phyloP scores from a whole-genome alignment of 2,329 filamentous ascomycete species.

The Pseudopyrenochaeta lycopersici region DNA sequence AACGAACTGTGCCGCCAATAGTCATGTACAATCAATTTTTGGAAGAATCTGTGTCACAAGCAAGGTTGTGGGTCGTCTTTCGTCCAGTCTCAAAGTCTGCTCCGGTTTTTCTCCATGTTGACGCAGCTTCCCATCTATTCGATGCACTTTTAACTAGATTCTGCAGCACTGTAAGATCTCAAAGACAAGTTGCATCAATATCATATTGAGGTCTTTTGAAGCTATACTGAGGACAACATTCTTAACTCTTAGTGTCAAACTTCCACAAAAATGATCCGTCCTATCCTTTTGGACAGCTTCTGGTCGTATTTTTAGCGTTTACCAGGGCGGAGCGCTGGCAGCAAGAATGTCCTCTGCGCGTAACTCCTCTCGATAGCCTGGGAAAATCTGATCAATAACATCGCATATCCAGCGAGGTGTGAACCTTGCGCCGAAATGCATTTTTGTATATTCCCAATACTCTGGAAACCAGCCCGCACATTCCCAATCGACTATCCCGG shows the following conservation, averaged over 20 bases:
- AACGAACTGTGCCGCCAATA: background rate
- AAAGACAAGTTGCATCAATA: background rate
- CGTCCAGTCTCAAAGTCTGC: background rate
- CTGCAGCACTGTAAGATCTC: background rate
- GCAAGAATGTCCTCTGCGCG: conserved; percentile 17
- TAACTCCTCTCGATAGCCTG: conserved; percentile 14
- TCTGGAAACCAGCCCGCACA: conserved; percentile 28
- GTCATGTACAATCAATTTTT: background rate
- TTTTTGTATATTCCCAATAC: conserved; percentile 27
- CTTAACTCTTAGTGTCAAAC: too few relatives aligned
- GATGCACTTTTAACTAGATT: background rate
- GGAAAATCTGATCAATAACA: conserved; percentile 22
- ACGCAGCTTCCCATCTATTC: background rate
- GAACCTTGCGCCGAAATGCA: conserved; percentile 15
- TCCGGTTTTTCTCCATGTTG: background rate
- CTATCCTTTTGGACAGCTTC: background rate
- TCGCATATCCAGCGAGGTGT: conserved; percentile 19
- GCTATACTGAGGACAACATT: background rate
- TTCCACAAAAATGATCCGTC: background rate
- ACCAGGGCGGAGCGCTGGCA: conserved; percentile 13
- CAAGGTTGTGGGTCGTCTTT: background rate
- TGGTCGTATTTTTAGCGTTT: background rate
- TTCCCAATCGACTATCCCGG: conserved; percentile 27
- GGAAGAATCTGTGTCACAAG: background rate
- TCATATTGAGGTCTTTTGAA: background rate